Evolutionary conservation across 169 alveolate species (phyloP).

Genomic region (Plasmodium gonderi): DNA sequence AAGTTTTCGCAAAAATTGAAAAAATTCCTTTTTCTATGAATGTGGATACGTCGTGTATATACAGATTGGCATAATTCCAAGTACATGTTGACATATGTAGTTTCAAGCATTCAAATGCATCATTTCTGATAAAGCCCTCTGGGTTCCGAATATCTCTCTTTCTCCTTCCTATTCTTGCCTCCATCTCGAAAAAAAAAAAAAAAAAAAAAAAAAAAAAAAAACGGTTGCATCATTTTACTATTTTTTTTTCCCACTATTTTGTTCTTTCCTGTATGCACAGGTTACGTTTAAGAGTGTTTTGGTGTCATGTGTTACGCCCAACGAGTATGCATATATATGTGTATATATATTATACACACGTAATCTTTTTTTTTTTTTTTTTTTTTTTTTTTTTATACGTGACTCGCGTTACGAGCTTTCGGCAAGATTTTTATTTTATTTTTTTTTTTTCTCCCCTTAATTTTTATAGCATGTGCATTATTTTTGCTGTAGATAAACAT

Average conservation of each 20-base stretch:
- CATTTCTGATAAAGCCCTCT: too few species aligned
- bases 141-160: too few species aligned
- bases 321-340: background rate
- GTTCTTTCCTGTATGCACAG: background rate
- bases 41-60: too few species aligned
- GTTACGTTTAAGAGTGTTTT: background rate
- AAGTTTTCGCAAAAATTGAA: too few species aligned
- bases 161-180: too few species aligned
- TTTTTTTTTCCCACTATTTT: background rate
- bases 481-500: background rate
- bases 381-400: background rate
- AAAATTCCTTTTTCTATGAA: too few species aligned
- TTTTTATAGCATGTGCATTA: background rate
- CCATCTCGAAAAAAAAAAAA: too few species aligned
- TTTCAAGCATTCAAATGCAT: too few species aligned
- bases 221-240: conserved; percentile 3
- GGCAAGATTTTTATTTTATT: too few species aligned
- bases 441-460: background rate
- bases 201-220: background rate
- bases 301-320: background rate
- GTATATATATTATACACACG: background rate
- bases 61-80: too few species aligned
- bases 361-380: too few species aligned
- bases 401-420: background rate
- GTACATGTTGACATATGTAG: too few species aligned